Evolutionary conservation across 2,329 filamentous ascomycete species (phyloP), one percentile per base, ranked within the genome.

Genomic region (Talaromyces sp.): DNA sequence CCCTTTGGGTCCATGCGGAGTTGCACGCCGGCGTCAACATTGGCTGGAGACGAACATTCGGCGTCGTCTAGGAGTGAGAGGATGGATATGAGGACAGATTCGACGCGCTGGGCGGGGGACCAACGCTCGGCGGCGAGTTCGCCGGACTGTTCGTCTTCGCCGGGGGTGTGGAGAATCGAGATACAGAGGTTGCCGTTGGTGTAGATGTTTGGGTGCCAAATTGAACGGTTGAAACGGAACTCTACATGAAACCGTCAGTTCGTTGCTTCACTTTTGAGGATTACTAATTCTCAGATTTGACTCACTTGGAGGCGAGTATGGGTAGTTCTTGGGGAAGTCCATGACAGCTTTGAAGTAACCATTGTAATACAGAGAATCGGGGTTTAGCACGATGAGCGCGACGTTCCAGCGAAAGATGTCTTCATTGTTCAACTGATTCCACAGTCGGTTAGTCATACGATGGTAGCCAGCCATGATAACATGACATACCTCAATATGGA

Each of bases 141-240:
- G 67, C 95, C 95, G 0, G 93, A 97, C 83, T 93, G 94, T 71
- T 91, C 87, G 75, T 98, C 94, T 67, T 97, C 92, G 70, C 95
- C 95, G 0, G 95, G 93, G 19, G 88, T 86, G 78, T 99, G 94
- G 11, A 99, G 88, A 73, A 99, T 99, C 54, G 93, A 97, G 76
- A 99, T 98, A 82, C 95, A 98, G 53, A 98, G 86, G 70, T 89
- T 89, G 72, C 94, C 94, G 76, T 97, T 91, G 5, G 88, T 81
- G 80, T 98, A 98, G 73, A 99, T 89, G 77, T 99, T 99, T 2
- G 94, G 94, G 77, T 99, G 94, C 80, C 88, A 92, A 68, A 98
- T 89, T 17, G 91, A 88, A 38, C 85, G 85, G 19, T 88, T 77
- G 80, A 99, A 98, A 69, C 89, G 89, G 83, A 99, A 98, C 64